Base-by-base conservation (phyloP, 371 early-diverging fungal species). In the Rhizopus stolonifer region DNA sequence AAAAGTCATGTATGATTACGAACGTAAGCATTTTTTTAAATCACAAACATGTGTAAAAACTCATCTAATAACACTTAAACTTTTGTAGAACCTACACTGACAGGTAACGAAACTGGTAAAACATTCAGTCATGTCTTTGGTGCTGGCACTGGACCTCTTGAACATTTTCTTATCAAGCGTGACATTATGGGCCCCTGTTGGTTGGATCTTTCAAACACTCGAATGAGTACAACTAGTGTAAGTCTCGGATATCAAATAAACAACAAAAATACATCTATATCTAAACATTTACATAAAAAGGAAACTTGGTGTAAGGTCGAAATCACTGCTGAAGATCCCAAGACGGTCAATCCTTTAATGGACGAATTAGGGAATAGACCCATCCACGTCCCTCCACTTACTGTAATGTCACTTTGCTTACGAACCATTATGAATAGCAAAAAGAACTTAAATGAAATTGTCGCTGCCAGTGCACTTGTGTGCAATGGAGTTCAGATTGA, bases 121-220 rank as follows among this genome's bases (percentile, higher is more conserved):
- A 89, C 93, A 0, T 97, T 97, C 63, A 84, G 87, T 56, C 90
- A 81, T 49, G 75, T 91, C 1, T 98, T 99, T 78, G 99, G 98
- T 10, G 72, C 89, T 3, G 82, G 84, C 40, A 94, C 95, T 3
- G 80, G 82, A 19, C 93, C 96, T 1, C 71, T 97, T n/a, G 99
- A 99, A 67, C 84, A 88, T 40, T 88, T 99, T 43, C 65, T 98
- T 23, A 74, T 95, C 22, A 95, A 96, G 65, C 86, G 96, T 34
- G 88, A 92, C 58, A 72, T 99, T 26, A 98, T 95, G 96, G 99
- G 99, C 1, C 99, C 99, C 2, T 89, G 90, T 57, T 99, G 99
- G 99, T 70, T 99, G 5, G 68, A 79, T 24, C 77, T 98, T 32
- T 65, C 58, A 25, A 23, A 51, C 33, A 72, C 84, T 4, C 54